phyloP scores from a whole-genome alignment of 441 rosid species.

The Gossypium lobatum region DNA sequence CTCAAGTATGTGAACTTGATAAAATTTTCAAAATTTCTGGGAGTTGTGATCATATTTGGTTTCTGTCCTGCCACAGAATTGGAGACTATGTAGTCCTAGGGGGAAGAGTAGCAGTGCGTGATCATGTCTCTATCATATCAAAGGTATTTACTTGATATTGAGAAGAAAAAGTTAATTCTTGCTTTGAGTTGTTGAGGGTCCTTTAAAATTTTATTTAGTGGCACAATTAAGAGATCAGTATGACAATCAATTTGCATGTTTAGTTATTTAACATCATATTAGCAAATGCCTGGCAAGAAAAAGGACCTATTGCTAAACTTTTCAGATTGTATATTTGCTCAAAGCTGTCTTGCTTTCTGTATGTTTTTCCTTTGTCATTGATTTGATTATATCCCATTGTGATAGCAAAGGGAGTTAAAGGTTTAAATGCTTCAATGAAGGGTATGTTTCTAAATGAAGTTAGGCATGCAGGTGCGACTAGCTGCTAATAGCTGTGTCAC shows the following conservation, averaged over 20 bases:
- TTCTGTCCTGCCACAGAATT: slow-evolving; percentile 28
- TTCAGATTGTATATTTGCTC: neutral
- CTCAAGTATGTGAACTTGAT: neutral
- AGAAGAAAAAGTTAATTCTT: neutral
- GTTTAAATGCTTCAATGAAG: neutral
- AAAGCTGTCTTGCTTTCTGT: neutral
- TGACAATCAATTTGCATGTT: neutral
- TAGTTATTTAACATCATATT: neutral
- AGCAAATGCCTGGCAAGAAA: neutral
- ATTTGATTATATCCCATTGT: neutral
- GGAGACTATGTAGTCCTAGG: slow-evolving; percentile 64
- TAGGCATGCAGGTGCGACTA: slow-evolving; percentile 46
- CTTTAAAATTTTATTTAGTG: neutral
- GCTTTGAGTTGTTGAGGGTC: neutral
- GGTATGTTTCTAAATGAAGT: slow-evolving; percentile 1
- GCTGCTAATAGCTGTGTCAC: slow-evolving; percentile 68
- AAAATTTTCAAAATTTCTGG: neutral
- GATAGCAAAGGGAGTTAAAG: neutral
- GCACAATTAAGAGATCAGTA: neutral
- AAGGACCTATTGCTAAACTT: neutral
- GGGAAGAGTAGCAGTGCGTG: slow-evolving; percentile 66
- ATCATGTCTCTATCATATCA: slow-evolving; percentile 57
- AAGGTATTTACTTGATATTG: slow-evolving; percentile 37
- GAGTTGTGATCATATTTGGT: neutral
- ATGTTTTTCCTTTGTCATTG: neutral